Conservation (phyloP, 2,329 filamentous ascomycete genomes). For the Escovopsis sp. region DNA sequence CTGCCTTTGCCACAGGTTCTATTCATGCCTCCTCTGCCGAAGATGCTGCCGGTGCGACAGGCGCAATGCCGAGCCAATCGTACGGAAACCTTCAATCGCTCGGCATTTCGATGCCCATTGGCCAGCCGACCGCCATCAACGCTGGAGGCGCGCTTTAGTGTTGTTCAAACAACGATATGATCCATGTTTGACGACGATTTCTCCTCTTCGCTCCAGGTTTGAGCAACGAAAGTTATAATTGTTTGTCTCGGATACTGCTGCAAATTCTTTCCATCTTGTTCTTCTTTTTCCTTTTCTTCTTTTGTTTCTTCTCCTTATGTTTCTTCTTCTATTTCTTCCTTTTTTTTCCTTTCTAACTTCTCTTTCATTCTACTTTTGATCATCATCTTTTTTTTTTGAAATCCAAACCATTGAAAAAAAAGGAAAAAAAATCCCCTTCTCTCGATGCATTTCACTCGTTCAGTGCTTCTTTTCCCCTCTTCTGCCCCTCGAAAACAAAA, state of each 20-base stretch:
- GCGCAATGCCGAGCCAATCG: constrained; percentile 17
- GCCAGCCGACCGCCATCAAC: constrained; percentile 34
- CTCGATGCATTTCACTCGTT: no score
- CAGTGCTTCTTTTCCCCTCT: no score
- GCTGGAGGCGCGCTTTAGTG: constrained; percentile 30
- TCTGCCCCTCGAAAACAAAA: no score
- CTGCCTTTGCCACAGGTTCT: constrained; percentile 38
- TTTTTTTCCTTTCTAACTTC: constrained; percentile 7
- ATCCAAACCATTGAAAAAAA: background rate
- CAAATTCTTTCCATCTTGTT: background rate
- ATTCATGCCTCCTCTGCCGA: constrained; percentile 31
- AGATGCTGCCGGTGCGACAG: constrained; percentile 10
- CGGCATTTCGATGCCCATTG: constrained; percentile 51
- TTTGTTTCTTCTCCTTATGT: constrained; percentile 1
- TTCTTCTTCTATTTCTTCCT: constrained; percentile 6
- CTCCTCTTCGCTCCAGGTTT: background rate
- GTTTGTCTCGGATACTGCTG: background rate
- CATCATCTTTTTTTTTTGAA: constrained; percentile 8
- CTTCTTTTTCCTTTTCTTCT: no score
- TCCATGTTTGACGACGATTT: background rate
- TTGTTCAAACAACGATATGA: background rate
- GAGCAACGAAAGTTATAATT: background rate
- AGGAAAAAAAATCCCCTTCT: no score
- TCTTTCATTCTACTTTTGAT: constrained; percentile 10
- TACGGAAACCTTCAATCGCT: constrained; percentile 47